These are phyloP conservation scores for Candida krabiensis DNA, from an alignment of 805 yeast genomes.

Conservation along the genomic window DNA sequence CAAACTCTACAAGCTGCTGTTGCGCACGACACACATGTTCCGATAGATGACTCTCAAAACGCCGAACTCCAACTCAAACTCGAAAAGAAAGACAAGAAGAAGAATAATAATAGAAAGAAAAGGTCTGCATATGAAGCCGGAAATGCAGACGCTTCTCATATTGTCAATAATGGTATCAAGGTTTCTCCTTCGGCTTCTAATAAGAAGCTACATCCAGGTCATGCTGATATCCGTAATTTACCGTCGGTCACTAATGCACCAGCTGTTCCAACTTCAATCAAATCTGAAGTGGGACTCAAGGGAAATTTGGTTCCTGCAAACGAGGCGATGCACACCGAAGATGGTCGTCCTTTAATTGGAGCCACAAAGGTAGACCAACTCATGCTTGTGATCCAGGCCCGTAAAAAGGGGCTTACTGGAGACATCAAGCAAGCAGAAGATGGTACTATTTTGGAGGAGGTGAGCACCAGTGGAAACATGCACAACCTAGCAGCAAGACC, in stretches of 20 bases:
- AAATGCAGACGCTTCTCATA: neutral
- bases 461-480: slow-evolving; percentile 10
- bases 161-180: no score
- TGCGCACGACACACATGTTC: neutral
- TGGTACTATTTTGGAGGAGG: slow-evolving; percentile 63
- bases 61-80: neutral
- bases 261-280: slow-evolving; percentile 8
- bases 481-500: slow-evolving; percentile 3
- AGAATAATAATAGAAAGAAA: slow-evolving; percentile 2
- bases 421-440: slow-evolving; percentile 64
- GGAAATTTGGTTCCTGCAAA: slow-evolving; percentile 44
- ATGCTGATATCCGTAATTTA: slow-evolving; percentile 2
- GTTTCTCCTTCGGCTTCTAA: neutral
- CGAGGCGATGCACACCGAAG: slow-evolving; percentile 50
- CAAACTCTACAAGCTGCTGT: slow-evolving; percentile 5
- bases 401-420: slow-evolving; percentile 72
- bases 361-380: slow-evolving; percentile 89
- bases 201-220: slow-evolving; percentile 1
- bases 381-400: slow-evolving; percentile 88
- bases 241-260: slow-evolving; percentile 4
- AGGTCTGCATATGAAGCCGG: slow-evolving; percentile 1
- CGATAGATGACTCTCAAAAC: neutral
- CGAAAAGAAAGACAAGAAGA: slow-evolving; percentile 5
- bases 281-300: slow-evolving; percentile 7
- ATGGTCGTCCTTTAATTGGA: slow-evolving; percentile 71